A percentile compares a stretch with the other conserved stretches of the same genome.
phyloP scores from a whole-genome alignment of 2,329 filamentous ascomycete genomes.

The Ophiosphaerella korrae region DNA sequence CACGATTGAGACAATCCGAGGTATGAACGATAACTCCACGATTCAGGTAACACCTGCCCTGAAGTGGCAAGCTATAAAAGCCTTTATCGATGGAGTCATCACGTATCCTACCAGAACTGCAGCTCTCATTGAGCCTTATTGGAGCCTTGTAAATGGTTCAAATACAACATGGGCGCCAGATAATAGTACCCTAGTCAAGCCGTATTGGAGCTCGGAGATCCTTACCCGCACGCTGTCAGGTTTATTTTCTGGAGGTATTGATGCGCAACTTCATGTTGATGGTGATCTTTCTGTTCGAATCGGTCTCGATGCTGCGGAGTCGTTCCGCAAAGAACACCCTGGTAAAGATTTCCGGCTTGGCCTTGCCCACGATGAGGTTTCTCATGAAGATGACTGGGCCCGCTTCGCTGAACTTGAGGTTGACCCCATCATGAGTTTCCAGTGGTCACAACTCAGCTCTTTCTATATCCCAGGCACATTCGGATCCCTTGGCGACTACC shows the following conservation, averaged over 20 bases:
- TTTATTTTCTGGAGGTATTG: slow-evolving; percentile 1
- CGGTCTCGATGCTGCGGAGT: slow-evolving; percentile 3
- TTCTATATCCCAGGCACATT: slow-evolving; percentile 5
- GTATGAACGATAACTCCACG: slow-evolving; percentile 2
- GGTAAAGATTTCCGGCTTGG: slow-evolving; percentile 4
- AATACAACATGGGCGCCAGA: slow-evolving; percentile 4
- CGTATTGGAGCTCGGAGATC: slow-evolving; percentile 5
- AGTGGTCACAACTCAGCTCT: slow-evolving; percentile 3
- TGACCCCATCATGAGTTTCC: slow-evolving; percentile 6
- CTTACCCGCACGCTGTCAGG: slow-evolving; percentile 1
- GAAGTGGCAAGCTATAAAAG: slow-evolving; percentile 7
- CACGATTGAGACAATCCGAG: neutral
- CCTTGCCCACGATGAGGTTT: slow-evolving; percentile 5
- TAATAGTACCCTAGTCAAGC: neutral
- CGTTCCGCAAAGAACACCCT: slow-evolving; percentile 1
- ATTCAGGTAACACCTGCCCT: neutral
- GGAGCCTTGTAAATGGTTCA: slow-evolving; percentile 3
- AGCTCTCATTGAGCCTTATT: slow-evolving; percentile 2
- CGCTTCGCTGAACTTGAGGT: neutral
- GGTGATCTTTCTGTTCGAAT: slow-evolving; percentile 1
- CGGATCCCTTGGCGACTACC: slow-evolving; percentile 4
- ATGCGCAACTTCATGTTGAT: slow-evolving; percentile 4
- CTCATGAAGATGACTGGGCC: slow-evolving; percentile 1
- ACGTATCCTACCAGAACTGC: slow-evolving; percentile 6
- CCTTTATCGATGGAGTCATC: slow-evolving; percentile 7